phyloP scores from a whole-genome alignment of 257 asterid genomes.

The Schizonepeta tenuifolia region DNA sequence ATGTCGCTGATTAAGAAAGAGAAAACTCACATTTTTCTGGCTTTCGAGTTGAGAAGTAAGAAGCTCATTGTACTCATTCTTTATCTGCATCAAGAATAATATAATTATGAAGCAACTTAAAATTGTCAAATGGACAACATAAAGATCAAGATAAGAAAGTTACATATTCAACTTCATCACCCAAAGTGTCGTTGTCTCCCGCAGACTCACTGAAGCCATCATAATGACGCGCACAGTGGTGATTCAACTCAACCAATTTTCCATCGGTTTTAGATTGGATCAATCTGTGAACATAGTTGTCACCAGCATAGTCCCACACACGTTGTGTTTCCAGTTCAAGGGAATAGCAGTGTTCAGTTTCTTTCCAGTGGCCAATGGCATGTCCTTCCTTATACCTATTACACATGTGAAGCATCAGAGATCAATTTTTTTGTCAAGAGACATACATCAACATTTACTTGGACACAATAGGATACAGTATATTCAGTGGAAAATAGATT shows the following conservation, averaged over 20 bases:
- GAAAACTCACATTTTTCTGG: constrained; percentile 76
- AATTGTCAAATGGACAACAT: background rate
- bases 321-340: constrained; percentile 96
- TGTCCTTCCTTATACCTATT: constrained; percentile 80
- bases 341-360: constrained; percentile 94
- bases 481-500: constrained; percentile 25
- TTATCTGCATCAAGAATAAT: constrained; percentile 62
- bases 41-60: constrained; percentile 86
- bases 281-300: constrained; percentile 94
- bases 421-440: constrained; percentile 26
- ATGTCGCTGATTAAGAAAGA: constrained; percentile 14
- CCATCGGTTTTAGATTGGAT: constrained; percentile 98
- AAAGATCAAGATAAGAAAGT: constrained; percentile 25
- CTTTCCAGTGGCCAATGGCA: constrained; percentile 90
- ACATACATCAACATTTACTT: constrained; percentile 31
- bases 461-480: constrained; percentile 26
- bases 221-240: constrained; percentile 51
- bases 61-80: constrained; percentile 89
- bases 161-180: constrained; percentile 86
- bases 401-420: constrained; percentile 19
- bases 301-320: constrained; percentile 97
- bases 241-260: constrained; percentile 86
- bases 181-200: constrained; percentile 59
- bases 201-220: constrained; percentile 56
- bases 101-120: constrained; percentile 26